Percentiles rank a stretch among this genome's conserved stretches.
Evolutionary conservation across 176 grass and related monocot genomes (phyloP).

Genomic region (Melocanna baccifera): DNA sequence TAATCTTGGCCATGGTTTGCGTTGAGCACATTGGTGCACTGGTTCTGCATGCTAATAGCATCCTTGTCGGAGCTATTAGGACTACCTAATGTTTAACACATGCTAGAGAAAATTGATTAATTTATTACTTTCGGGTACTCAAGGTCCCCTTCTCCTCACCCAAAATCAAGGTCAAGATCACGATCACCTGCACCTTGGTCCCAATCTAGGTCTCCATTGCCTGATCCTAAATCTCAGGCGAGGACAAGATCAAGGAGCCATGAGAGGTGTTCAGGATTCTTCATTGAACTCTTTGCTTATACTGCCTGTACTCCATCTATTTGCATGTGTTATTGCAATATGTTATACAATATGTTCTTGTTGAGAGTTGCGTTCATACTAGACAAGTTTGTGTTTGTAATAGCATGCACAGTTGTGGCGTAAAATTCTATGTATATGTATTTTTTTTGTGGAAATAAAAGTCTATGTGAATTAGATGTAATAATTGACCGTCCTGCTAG

Average conservation of each 20-base stretch:
- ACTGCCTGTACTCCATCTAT: neutral
- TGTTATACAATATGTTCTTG: neutral
- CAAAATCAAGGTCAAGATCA: conserved; percentile 60
- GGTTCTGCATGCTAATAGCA: neutral
- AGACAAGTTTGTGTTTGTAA: neutral
- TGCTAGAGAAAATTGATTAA: neutral
- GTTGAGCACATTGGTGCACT: neutral
- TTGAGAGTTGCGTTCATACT: neutral
- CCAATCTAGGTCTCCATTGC: conserved; percentile 46
- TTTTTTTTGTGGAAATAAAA: neutral
- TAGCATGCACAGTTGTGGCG: neutral
- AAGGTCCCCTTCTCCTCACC: conserved; percentile 60
- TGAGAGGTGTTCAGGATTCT: conserved; percentile 42
- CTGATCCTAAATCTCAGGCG: conserved; percentile 45
- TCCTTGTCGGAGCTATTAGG: neutral
- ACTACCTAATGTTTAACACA: neutral
- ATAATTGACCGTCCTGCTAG: neutral
- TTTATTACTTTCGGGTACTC: conserved; percentile 42
- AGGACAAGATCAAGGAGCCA: conserved; percentile 58
- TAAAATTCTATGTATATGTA: neutral
- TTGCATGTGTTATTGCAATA: neutral
- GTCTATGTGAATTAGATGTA: neutral
- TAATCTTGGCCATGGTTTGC: neutral
- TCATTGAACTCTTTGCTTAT: neutral
- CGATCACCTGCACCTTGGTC: conserved; percentile 40